Evolutionary conservation across 2,329 filamentous ascomycete species (phyloP).

Genomic region (Aureobasidium sp.): DNA sequence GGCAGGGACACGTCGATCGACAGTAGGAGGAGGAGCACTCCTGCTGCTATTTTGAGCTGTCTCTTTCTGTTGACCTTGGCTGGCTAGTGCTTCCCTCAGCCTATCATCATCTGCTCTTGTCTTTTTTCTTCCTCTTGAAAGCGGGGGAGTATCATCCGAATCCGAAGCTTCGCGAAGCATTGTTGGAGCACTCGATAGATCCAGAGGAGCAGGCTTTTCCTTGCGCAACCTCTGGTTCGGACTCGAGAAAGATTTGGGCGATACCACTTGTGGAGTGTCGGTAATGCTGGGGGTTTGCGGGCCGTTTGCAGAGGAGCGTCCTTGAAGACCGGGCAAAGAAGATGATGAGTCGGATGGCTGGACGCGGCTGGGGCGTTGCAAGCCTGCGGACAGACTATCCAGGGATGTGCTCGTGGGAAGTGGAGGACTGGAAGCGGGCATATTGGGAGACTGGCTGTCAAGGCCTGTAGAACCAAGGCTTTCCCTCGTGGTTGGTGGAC

Average conservation of each 20-base stretch:
- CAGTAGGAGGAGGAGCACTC: constrained; percentile 26
- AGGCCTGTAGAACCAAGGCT: constrained; percentile 17
- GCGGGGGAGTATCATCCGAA: not conserved
- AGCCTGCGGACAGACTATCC: constrained; percentile 6
- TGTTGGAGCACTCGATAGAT: constrained; percentile 43
- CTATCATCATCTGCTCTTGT: constrained; percentile 83
- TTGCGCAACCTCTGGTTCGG: constrained; percentile 50
- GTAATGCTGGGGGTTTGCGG: not conserved
- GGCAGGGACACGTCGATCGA: not conserved
- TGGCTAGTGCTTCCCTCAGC: constrained; percentile 60
- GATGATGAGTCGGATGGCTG: not conserved
- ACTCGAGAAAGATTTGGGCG: constrained; percentile 17
- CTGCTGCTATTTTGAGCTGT: constrained; percentile 60
- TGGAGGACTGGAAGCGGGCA: constrained; percentile 11
- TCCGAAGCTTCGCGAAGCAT: constrained; percentile 5
- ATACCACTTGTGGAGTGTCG: not conserved
- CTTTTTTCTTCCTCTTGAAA: constrained; percentile 59
- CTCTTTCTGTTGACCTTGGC: constrained; percentile 47
- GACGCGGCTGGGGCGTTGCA: constrained; percentile 4
- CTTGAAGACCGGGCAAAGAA: not conserved
- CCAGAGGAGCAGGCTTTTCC: constrained; percentile 74
- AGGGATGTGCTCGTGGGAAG: constrained; percentile 1
- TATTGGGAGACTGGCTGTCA: constrained; percentile 19
- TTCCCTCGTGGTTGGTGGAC: constrained; percentile 18
- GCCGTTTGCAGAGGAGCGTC: not conserved